Conservation (phyloP, 306 rosid species). For the Cicer arietinum region DNA sequence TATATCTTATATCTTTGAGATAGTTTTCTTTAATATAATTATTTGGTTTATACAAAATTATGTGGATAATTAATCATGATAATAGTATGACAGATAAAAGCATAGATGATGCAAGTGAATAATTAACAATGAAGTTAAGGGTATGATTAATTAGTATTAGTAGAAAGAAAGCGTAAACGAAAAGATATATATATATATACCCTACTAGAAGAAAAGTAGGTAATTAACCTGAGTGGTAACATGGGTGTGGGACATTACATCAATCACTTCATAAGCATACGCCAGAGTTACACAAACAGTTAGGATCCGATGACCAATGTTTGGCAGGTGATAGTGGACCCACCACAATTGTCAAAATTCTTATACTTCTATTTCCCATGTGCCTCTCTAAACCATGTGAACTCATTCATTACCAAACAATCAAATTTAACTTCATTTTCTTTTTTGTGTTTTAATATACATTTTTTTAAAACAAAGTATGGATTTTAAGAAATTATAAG, state of each 20-base stretch:
- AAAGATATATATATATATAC: conserved; percentile 8
- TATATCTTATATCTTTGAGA: too few species aligned
- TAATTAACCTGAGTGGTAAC: conserved; percentile 17
- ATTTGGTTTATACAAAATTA: too few species aligned
- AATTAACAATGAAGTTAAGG: background rate
- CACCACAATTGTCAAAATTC: conserved; percentile 4
- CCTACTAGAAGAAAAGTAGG: conserved; percentile 1
- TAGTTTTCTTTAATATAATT: too few species aligned
- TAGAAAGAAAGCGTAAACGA: conserved; percentile 5
- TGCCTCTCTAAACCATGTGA: background rate
- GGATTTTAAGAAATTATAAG: too few species aligned
- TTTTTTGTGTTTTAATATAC: too few species aligned
- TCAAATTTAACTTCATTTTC: too few species aligned
- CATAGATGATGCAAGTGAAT: too few species aligned
- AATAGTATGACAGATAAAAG: too few species aligned
- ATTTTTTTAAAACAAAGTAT: too few species aligned
- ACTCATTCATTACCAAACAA: background rate
- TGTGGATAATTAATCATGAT: too few species aligned
- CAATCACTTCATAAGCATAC: background rate
- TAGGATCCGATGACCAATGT: conserved; percentile 23
- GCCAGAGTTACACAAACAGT: conserved; percentile 20
- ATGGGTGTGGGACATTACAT: conserved; percentile 20
- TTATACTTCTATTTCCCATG: background rate
- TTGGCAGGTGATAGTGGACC: conserved; percentile 18
- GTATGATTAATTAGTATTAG: background rate